These are phyloP conservation scores for Wilcoxina mikolae DNA, from an alignment of 495 filamentous ascomycete genomes.

Conservation along the genomic window DNA sequence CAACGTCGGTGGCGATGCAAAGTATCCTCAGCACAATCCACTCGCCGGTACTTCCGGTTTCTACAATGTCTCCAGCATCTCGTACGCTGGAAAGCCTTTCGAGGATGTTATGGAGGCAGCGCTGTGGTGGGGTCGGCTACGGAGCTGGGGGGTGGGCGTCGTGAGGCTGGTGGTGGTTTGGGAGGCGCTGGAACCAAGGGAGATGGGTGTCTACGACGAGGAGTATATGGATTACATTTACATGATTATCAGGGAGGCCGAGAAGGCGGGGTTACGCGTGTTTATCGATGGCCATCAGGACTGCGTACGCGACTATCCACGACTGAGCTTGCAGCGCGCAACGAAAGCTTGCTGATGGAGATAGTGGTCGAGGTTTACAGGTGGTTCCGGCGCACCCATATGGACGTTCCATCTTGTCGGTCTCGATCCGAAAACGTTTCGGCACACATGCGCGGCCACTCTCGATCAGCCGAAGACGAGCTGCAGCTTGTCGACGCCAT, in stretches of 20 bases:
- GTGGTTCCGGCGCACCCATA: conserved; percentile 57
- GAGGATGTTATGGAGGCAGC: conserved; percentile 43
- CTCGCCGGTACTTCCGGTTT: conserved; percentile 36
- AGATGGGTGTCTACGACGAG: conserved; percentile 43
- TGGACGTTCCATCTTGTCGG: conserved; percentile 64
- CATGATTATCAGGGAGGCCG: conserved; percentile 47
- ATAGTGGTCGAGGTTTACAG: conserved; percentile 59
- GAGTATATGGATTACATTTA: conserved; percentile 56
- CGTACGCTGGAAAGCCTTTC: conserved; percentile 53
- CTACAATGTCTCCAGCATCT: conserved; percentile 43
- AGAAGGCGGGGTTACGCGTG: conserved; percentile 52
- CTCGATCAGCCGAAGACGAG: conserved; percentile 11
- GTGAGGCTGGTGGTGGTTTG: conserved; percentile 61
- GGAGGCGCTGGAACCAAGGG: conserved; percentile 55
- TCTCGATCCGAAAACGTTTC: conserved; percentile 47
- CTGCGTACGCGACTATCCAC: conserved; percentile 34
- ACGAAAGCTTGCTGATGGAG: neutral
- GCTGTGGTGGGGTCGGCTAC: conserved; percentile 46
- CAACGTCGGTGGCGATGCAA: conserved; percentile 51
- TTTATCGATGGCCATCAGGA: conserved; percentile 72
- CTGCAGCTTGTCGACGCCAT: conserved; percentile 19
- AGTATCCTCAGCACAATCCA: conserved; percentile 31
- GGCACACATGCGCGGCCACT: conserved; percentile 33
- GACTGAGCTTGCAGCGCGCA: too few relatives aligned
- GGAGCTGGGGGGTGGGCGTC: conserved; percentile 55